Conservation (phyloP, 1,284 basidiomycete genomes). For the Cerioporus squamosus region DNA sequence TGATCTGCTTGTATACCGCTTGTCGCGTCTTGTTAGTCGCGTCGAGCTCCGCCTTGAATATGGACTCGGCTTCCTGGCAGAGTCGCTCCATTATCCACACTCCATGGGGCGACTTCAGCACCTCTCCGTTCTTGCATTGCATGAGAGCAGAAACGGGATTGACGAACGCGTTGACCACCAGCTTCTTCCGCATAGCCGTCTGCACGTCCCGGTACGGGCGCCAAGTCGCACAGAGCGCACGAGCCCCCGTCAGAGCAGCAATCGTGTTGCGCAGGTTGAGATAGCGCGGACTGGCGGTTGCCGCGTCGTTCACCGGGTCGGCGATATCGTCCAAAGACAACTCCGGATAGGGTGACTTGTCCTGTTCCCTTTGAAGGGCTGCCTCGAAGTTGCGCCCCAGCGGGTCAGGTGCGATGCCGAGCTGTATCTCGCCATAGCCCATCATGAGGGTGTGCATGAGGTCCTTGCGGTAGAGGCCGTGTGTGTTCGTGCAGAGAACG, state of each 20-base stretch:
- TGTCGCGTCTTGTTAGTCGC: slow-evolving; percentile 39
- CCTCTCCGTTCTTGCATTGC: slow-evolving; percentile 80
- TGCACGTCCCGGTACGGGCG: slow-evolving; percentile 74
- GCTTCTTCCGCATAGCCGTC: slow-evolving; percentile 76
- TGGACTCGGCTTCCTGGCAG: slow-evolving; percentile 62
- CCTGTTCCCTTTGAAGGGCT: slow-evolving; percentile 39
- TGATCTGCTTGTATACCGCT: slow-evolving; percentile 22
- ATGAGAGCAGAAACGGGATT: slow-evolving; percentile 89
- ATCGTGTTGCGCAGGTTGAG: slow-evolving; percentile 72
- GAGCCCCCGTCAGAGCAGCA: slow-evolving; percentile 60
- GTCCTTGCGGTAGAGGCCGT: slow-evolving; percentile 68
- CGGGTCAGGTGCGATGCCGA: slow-evolving; percentile 81
- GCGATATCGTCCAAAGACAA: slow-evolving; percentile 63
- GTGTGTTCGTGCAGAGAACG: slow-evolving; percentile 83
- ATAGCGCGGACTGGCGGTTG: slow-evolving; percentile 43
- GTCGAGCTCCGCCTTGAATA: slow-evolving; percentile 57
- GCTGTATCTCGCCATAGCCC: slow-evolving; percentile 73
- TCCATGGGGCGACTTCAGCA: slow-evolving; percentile 53
- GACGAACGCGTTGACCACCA: slow-evolving; percentile 86
- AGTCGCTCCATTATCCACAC: slow-evolving; percentile 51
- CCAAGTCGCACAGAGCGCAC: slow-evolving; percentile 68
- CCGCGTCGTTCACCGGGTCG: slow-evolving; percentile 25
- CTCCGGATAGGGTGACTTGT: slow-evolving; percentile 39
- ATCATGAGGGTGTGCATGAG: slow-evolving; percentile 73
- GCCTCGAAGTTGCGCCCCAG: slow-evolving; percentile 63